Base-by-base conservation (phyloP, 2,329 filamentous ascomycete species). In the Xylariales sp. region DNA sequence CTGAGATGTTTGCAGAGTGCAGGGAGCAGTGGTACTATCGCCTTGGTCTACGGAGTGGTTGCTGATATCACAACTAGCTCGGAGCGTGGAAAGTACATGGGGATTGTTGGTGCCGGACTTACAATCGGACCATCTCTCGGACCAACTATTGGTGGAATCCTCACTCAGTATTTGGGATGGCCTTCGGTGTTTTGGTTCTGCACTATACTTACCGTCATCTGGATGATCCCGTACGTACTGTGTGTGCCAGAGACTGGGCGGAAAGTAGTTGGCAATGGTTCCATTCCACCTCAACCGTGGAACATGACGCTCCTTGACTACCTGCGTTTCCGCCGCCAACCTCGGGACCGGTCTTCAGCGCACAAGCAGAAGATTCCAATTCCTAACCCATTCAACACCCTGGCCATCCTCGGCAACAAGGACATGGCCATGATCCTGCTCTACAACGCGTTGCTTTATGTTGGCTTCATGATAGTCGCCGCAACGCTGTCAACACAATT, bases 1-100 rank as follows among this genome's bases (percentile, higher is more conserved):
- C 61, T 86, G 7, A 71, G 82, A 1, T 78, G 76, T 62, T 44
- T 84, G 3, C 82, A 86, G 53, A 80, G 77, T 22, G 69, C 70
- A 0, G 82, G 84, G 1, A 83, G 77, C 55, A 82, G 78, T 51
- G 80, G 80, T 0, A 84, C 83, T 0, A 69, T 88, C n/a, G 82
- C 86, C 0, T 67, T 93, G 1, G 79, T 78, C 0, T 84, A 76
- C 46, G 86, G 80, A 2, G 78, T 88, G 2, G 76, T 90, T 11
- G 81, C 83, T 1, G 87, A 93, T 52, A 72, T 89, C 4, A 73
- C 81, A 0, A 79, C 82, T 0, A 80, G 75, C 33, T 72, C 76
- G 0, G 84, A 91, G 58, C 69, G 87, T 51, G 87, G 86, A 3
- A 76, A 73, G 42, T 90, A 86, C 54, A 82, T 90, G 66, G 84